phyloP scores from a whole-genome alignment of 2,329 filamentous ascomycete species.

The Stachybotrys chartarum region DNA sequence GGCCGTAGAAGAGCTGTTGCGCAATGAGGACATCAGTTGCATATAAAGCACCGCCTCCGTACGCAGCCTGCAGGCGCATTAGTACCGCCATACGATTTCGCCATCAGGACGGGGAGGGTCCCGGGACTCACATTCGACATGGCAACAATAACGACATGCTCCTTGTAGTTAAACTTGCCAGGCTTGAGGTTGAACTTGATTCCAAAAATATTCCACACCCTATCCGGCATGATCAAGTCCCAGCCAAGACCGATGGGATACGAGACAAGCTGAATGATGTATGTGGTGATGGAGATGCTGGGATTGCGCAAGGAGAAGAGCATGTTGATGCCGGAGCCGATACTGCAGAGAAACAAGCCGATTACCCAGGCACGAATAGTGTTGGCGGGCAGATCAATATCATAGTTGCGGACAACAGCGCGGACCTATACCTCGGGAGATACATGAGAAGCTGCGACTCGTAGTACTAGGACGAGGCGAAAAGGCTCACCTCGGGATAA shows the following conservation, averaged over 20 bases:
- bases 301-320: slow-evolving; percentile 54
- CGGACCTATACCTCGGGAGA: slow-evolving; percentile 39
- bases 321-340: slow-evolving; percentile 56
- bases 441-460: not conserved
- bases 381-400: slow-evolving; percentile 57
- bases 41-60: slow-evolving; percentile 50
- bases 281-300: slow-evolving; percentile 51
- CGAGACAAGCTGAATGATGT: slow-evolving; percentile 54
- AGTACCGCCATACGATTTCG: not conserved
- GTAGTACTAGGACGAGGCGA: not conserved
- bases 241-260: slow-evolving; percentile 51
- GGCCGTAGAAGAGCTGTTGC: slow-evolving; percentile 49
- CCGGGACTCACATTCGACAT: slow-evolving; percentile 49
- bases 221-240: slow-evolving; percentile 48
- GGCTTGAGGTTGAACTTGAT: slow-evolving; percentile 49
- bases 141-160: slow-evolving; percentile 54
- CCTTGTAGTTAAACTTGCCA: slow-evolving; percentile 55
- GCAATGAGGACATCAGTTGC: slow-evolving; percentile 43
- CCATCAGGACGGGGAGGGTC: not conserved
- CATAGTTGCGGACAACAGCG: slow-evolving; percentile 57
- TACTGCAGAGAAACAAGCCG: slow-evolving; percentile 51
- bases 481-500: slow-evolving; percentile 50
- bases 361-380: slow-evolving; percentile 59
- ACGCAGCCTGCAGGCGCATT: slow-evolving; percentile 37
- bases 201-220: slow-evolving; percentile 42